Evolutionary conservation across 495 filamentous ascomycete genomes (phyloP).

Genomic region (Aspergillus panamensis): DNA sequence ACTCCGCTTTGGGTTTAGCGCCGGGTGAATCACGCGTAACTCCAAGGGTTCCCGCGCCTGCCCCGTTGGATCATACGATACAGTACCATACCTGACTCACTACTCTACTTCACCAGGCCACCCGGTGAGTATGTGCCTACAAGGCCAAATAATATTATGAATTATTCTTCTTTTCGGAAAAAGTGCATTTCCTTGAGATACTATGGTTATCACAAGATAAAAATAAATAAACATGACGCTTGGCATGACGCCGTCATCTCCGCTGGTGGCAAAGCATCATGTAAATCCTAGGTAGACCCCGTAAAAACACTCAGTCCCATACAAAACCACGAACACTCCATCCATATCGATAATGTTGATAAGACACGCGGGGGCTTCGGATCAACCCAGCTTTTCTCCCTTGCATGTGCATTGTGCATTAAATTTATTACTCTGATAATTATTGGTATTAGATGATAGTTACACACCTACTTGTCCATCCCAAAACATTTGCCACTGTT

Average conservation of each 20-base stretch:
- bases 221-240: no score
- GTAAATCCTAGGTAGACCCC: background rate
- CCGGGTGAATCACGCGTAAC: conserved; percentile 24
- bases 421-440: conserved; percentile 15
- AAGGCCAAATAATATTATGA: background rate
- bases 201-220: no score
- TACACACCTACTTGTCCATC: background rate
- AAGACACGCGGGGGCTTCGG: conserved; percentile 17
- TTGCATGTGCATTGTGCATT: conserved; percentile 26
- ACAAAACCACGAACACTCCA: background rate
- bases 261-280: no score
- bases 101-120: background rate
- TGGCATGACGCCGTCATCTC: no score
- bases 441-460: background rate
- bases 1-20: conserved; percentile 17
- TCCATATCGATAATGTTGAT: conserved; percentile 19
- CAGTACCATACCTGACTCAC: background rate
- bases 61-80: conserved; percentile 16
- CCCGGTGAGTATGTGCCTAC: no score
- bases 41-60: conserved; percentile 15
- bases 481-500: background rate
- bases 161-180: background rate
- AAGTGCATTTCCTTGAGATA: background rate
- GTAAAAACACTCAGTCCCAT: background rate
- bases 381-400: conserved; percentile 20